A percentile compares a stretch with the other conserved stretches of the same genome.
Evolutionary conservation across 495 filamentous ascomycete genomes (phyloP).

Genomic region (Penicillium canescens): DNA sequence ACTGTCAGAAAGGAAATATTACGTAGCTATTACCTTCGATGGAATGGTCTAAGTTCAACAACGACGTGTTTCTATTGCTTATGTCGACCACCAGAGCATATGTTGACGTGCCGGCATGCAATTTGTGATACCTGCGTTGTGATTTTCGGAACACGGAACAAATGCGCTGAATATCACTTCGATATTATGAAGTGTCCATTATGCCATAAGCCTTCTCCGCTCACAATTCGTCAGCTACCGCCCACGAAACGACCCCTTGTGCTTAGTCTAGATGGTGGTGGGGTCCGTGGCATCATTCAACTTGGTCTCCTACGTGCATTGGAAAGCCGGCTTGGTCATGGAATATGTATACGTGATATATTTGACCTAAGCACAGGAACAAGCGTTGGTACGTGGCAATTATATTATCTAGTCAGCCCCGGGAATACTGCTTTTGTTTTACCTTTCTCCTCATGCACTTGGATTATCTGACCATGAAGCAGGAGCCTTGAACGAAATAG

Average conservation of each 20-base stretch:
- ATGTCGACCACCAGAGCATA: slow-evolving; percentile 27
- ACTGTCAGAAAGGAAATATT: background rate
- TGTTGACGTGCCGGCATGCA: slow-evolving; percentile 32
- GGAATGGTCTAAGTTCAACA: slow-evolving; percentile 10
- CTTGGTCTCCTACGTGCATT: slow-evolving; percentile 46
- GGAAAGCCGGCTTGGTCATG: slow-evolving; percentile 38
- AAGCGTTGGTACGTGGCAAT: slow-evolving; percentile 42
- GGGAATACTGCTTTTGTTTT: background rate
- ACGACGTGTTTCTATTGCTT: slow-evolving; percentile 31
- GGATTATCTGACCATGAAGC: slow-evolving; percentile 1
- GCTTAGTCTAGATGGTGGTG: slow-evolving; percentile 59
- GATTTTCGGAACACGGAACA: slow-evolving; percentile 18
- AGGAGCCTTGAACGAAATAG: slow-evolving; percentile 4
- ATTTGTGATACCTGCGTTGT: slow-evolving; percentile 33
- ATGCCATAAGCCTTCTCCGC: slow-evolving; percentile 38
- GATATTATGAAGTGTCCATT: slow-evolving; percentile 26
- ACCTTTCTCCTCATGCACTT: background rate
- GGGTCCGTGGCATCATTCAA: slow-evolving; percentile 50
- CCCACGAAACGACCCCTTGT: slow-evolving; percentile 50
- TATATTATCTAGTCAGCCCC: background rate
- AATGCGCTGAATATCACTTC: slow-evolving; percentile 17
- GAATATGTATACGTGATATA: slow-evolving; percentile 40
- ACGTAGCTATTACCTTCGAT: background rate
- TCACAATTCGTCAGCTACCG: slow-evolving; percentile 30
- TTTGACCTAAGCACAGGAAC: slow-evolving; percentile 57